These are phyloP conservation scores for Cyberlindnera veronae DNA, from an alignment of 805 yeast genomes.

Conservation along the genomic window DNA sequence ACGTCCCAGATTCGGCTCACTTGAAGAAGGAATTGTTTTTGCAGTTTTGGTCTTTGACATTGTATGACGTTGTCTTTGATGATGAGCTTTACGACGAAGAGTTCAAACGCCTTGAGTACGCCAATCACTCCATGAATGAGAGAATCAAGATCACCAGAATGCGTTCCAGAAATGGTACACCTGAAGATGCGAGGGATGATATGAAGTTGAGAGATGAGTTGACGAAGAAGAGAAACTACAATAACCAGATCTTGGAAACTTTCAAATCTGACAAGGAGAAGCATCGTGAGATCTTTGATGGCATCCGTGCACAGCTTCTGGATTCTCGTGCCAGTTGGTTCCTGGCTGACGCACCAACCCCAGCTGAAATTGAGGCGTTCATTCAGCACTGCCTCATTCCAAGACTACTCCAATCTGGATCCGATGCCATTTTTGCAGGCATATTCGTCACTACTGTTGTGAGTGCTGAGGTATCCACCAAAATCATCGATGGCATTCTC, in stretches of 20 bases:
- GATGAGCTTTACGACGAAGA: constrained; percentile 48
- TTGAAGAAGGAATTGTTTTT: constrained; percentile 45
- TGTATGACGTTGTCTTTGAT: constrained; percentile 66
- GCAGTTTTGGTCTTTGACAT: constrained; percentile 69
- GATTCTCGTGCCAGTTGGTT: constrained; percentile 41
- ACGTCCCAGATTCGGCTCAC: constrained; percentile 24
- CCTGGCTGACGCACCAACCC: constrained; percentile 10
- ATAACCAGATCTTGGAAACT: constrained; percentile 6
- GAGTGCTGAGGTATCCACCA: constrained; percentile 37
- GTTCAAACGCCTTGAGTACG: constrained; percentile 35
- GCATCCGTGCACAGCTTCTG: constrained; percentile 29
- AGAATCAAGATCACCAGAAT: constrained; percentile 25
- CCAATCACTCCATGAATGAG: constrained; percentile 34
- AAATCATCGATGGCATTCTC: constrained; percentile 45
- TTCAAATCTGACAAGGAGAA: constrained; percentile 14
- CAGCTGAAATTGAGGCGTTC: constrained; percentile 34
- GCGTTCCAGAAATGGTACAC: constrained; percentile 2
- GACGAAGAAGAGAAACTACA: constrained; percentile 4
- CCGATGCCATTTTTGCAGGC: constrained; percentile 73
- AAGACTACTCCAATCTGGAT: constrained; percentile 70
- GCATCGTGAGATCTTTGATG: constrained; percentile 42
- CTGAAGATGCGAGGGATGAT: constrained; percentile 15
- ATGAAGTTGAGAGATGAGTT: constrained; percentile 24
- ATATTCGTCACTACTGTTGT: constrained; percentile 56
- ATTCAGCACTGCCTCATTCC: constrained; percentile 71